Evolutionary conservation across 2,329 filamentous ascomycete genomes (phyloP).

Genomic region (Curvularia lunata): DNA sequence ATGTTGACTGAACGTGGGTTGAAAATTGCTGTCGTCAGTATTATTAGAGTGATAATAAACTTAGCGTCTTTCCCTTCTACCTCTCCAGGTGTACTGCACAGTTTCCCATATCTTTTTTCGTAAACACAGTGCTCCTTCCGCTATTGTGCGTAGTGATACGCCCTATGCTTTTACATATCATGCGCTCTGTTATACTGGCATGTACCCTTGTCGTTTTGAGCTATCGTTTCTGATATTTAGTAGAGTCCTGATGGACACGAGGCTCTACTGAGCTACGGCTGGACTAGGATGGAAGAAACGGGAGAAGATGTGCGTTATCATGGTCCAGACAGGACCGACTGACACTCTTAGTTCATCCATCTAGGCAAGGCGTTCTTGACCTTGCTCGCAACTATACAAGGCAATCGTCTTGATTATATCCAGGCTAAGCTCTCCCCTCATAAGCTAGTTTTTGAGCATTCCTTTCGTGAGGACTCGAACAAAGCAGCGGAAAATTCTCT

Average conservation of each 20-base stretch:
- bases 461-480: constrained; percentile 1
- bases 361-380: constrained; percentile 7
- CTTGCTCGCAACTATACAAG: constrained; percentile 2
- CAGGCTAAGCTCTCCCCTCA: neutral
- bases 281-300: constrained; percentile 1
- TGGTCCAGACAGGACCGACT: neutral
- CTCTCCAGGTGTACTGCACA: neutral
- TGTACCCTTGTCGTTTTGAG: neutral
- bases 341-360: constrained; percentile 2
- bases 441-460: neutral
- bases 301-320: constrained; percentile 3
- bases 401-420: constrained; percentile 3
- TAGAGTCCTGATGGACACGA: neutral
- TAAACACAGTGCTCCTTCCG: neutral
- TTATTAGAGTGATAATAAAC: neutral
- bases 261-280: neutral
- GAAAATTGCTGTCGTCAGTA: neutral
- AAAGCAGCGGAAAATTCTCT: neutral
- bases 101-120: neutral
- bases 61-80: neutral
- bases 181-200: neutral
- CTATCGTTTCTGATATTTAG: neutral
- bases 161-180: neutral
- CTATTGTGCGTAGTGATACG: neutral
- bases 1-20: neutral